Evolutionary conservation across 148 eudicot genomes (phyloP), one percentile per base, ranked within the genome.

Genomic region (Persicaria tinctoria): DNA sequence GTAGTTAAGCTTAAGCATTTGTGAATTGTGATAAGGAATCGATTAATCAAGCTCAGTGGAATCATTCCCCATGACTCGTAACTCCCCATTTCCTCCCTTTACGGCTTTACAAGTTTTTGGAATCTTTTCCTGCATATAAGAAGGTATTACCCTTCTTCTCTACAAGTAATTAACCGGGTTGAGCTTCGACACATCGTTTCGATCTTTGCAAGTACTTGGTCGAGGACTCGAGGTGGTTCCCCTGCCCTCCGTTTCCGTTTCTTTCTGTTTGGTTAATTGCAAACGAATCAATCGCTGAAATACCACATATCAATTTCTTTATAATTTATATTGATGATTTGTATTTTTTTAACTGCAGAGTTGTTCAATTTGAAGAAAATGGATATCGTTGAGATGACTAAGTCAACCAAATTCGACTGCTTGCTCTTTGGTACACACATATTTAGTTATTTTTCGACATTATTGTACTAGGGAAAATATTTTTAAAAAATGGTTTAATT

Each of bases 351-450:
- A 32, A n/a, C 4, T 38, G 46, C 46, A 63, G 46, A 45, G n/a
- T 32, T 56, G 27, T 4, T 12, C 46, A 13, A 16, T 63, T 38
- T 63, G 6, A 63, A 63, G 69, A 63, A 63, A 51, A 70, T 46
- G 23, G 46, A 48, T 48, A 16, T 51, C 16, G 53, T 46, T 70
- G 51, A 47, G 6, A 70, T 70, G 73, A 46, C 53, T 6, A 70
- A 46, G 5, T 80, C 72, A 20, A 76, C 82, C 74, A 93, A 86
- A 77, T 90, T 87, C 5, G 89, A 93, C 51, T 85, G 93, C 80
- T 77, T 93, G 80, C 89, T 93, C 75, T 93, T 93, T 76, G 98
- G 96, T 92, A 86, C 4, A 77, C 27, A 18, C 8, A n/a, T 11
- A 23, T 55, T 5, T 45, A 38, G 46, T 9, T 70, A 70, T 44